A percentile compares a stretch with the other conserved stretches of the same genome.
phyloP scores from a whole-genome alignment of 768 basidiomycete genomes.

The Phanerodontia chrysosporium region DNA sequence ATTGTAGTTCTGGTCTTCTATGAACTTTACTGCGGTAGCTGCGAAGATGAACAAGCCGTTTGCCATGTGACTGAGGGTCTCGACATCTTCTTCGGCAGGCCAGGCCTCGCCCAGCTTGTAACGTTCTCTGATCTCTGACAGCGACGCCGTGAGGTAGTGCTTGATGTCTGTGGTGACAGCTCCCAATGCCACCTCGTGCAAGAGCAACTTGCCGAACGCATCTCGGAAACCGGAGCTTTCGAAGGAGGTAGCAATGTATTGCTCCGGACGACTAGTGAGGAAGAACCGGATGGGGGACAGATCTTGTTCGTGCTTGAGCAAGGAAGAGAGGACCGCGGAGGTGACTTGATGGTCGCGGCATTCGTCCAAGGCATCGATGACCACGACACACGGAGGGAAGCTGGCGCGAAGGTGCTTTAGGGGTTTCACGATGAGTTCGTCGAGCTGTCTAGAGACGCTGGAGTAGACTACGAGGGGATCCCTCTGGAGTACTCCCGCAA shows the following conservation, averaged over 20 bases:
- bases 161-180: not conserved
- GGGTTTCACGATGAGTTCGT: constrained; percentile 12
- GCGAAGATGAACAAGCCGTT: constrained; percentile 22
- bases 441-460: not conserved
- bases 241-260: constrained; percentile 1
- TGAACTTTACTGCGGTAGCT: constrained; percentile 17
- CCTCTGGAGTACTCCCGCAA: constrained; percentile 7
- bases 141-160: not conserved
- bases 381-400: not conserved
- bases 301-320: not conserved
- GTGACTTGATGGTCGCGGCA: constrained; percentile 9
- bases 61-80: not conserved
- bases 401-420: not conserved
- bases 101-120: not conserved
- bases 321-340: constrained; percentile 5
- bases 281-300: constrained; percentile 9
- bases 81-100: constrained; percentile 1
- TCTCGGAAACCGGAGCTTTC: not conserved
- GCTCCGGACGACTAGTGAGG: constrained; percentile 15
- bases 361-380: constrained; percentile 19
- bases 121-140: not conserved
- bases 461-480: not conserved
- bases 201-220: not conserved
- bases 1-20: constrained; percentile 9
- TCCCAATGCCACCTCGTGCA: not conserved